phyloP scores from a whole-genome alignment of 1,284 basidiomycete genomes.

The Cerioporus squamosus region DNA sequence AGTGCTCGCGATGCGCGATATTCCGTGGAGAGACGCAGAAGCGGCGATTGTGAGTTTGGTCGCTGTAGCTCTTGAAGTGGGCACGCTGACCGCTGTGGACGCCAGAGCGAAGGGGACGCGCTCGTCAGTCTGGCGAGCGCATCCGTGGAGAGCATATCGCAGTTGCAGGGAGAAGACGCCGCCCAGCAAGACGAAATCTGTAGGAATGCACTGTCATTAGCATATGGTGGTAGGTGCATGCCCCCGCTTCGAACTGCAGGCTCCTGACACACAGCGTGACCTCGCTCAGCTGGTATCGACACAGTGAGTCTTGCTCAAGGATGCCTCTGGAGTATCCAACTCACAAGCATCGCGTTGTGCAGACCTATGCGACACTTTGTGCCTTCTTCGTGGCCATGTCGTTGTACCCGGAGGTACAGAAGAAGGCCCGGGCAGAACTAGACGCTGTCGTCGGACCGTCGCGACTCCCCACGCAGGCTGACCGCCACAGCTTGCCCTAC shows the following conservation, averaged over 20 bases:
- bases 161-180: too few relatives aligned
- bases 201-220: background rate
- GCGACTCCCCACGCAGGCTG: conserved; percentile 31
- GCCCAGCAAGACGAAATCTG: too few relatives aligned
- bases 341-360: background rate
- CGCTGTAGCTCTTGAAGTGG: too few relatives aligned
- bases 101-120: too few relatives aligned
- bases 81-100: too few relatives aligned
- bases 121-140: too few relatives aligned
- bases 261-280: background rate
- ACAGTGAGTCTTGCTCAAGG: conserved; percentile 13
- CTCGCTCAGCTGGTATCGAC: conserved; percentile 15
- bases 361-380: conserved; percentile 27
- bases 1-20: background rate
- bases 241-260: background rate
- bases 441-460: conserved; percentile 27
- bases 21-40: conserved; percentile 10
- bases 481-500: conserved; percentile 32
- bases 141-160: too few relatives aligned
- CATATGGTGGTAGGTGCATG: conserved; percentile 10
- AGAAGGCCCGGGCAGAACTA: conserved; percentile 33
- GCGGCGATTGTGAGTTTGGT: background rate
- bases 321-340: too few relatives aligned
- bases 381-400: conserved; percentile 32
- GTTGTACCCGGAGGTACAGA: conserved; percentile 30